Percentiles rank a stretch among this genome's conserved stretches.
Conservation (phyloP, 2,329 filamentous ascomycete species). For the Talaromyces atroroseus region DNA sequence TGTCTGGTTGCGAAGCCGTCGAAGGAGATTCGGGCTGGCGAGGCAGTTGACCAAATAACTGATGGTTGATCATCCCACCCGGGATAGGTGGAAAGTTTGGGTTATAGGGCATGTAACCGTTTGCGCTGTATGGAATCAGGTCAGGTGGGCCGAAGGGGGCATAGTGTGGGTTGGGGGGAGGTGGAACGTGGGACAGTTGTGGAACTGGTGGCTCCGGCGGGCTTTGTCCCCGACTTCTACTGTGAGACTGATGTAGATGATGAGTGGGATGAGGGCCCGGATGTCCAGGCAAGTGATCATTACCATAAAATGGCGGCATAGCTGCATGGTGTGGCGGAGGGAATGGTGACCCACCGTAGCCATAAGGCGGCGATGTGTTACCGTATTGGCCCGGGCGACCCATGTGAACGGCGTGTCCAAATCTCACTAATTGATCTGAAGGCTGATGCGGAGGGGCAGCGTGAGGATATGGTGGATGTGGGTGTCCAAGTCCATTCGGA, state of each 20-base stretch:
- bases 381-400: constrained; percentile 24
- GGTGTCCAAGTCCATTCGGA: constrained; percentile 25
- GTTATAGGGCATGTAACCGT: constrained; percentile 31
- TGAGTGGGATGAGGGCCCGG: constrained; percentile 23
- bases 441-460: constrained; percentile 22
- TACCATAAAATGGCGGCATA: constrained; percentile 25
- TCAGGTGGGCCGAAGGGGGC: constrained; percentile 32
- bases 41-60: constrained; percentile 32
- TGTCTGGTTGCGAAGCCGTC: constrained; percentile 38
- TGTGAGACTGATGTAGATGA: constrained; percentile 17
- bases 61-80: constrained; percentile 30
- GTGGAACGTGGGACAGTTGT: constrained; percentile 23
- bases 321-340: constrained; percentile 22
- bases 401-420: constrained; percentile 23
- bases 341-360: constrained; percentile 25
- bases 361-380: constrained; percentile 22
- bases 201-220: constrained; percentile 21
- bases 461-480: constrained; percentile 23
- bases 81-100: constrained; percentile 30
- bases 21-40: constrained; percentile 18
- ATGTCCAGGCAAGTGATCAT: constrained; percentile 23
- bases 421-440: constrained; percentile 30
- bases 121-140: constrained; percentile 33
- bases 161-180: constrained; percentile 26
- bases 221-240: constrained; percentile 27